Base-by-base conservation (phyloP, 371 early-diverging fungal species). In the Mucor saturninus region DNA sequence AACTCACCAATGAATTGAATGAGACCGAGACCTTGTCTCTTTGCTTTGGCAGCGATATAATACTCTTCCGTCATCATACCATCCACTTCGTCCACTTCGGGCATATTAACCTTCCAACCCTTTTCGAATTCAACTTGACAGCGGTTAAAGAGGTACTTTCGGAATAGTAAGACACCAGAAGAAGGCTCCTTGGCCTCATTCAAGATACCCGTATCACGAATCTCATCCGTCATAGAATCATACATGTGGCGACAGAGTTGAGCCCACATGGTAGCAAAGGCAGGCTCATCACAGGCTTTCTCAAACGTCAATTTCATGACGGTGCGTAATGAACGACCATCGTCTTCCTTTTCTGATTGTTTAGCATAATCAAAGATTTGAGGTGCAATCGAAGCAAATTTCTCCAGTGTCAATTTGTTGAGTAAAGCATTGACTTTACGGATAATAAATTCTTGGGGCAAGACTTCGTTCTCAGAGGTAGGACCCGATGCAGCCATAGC, bases 321-420 rank as follows among this genome's bases (percentile, higher is more conserved):
- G 40, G 86, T 86, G 62, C 83, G 84, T 54, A 98, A 73, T 0
- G 92, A 86, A 14, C 77, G 71, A 40, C 91, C 93, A 64, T 90
- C 86, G 3, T 73, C 74, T 76, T 91, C 91, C 62, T 86, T 81
- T 56, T 67, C 74, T 9, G 91, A 90, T 71, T 87, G 71, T 54
- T 85, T 73, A 46, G 90, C 93, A 72, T 90, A 84, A 13, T 84
- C 87, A 61, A 94, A 73, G 55, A 98, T 91, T 76, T 97, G 90
- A 53, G 76, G 77, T 2, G 93, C 84, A 35, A 98, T 89, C 10
- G 81, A 72, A 49, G 92, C 94, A 73, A 97, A 98, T 76, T 92
- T 95, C 67, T 98, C 98, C 4, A 92, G 71, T 4, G 99, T 96
- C 48, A 98, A 79, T 84, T 97, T 98, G 87, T 98, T 97, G 49